A percentile compares a stretch with the other conserved stretches of the same genome.
phyloP scores from a whole-genome alignment of 345 rosid species.

The Boechera retrofracta region DNA sequence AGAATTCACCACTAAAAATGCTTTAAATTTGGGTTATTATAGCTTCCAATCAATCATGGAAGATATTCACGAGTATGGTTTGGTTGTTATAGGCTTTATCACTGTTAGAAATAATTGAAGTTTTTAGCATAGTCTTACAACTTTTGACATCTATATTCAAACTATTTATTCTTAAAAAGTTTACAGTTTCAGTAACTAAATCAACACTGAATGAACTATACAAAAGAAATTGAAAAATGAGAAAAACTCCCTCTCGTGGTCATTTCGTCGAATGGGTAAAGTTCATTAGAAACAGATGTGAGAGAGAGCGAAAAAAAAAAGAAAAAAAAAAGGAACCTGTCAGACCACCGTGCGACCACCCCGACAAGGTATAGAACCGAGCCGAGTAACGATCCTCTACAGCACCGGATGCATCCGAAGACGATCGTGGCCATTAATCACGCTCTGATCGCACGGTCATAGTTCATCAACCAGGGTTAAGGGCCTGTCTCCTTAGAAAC shows the following conservation, averaged over 20 bases:
- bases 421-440: background rate
- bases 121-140: too few relatives aligned
- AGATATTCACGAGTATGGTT: too few relatives aligned
- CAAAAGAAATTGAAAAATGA: background rate
- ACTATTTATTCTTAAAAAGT: too few relatives aligned
- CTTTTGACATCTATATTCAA: too few relatives aligned
- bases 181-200: background rate
- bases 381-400: conserved; percentile 20
- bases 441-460: conserved; percentile 1
- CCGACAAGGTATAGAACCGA: background rate
- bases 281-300: too few relatives aligned
- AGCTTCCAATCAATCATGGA: too few relatives aligned
- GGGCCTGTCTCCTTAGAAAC: conserved; percentile 4
- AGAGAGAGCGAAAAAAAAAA: background rate
- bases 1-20: background rate
- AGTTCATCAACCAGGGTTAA: background rate
- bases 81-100: too few relatives aligned
- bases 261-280: too few relatives aligned
- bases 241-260: too few relatives aligned
- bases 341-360: conserved; percentile 10
- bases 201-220: too few relatives aligned
- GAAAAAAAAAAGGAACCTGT: background rate
- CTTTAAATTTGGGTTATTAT: too few relatives aligned
- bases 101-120: too few relatives aligned
- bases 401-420: background rate